These are phyloP conservation scores for Pleurotus tuoliensis DNA, from an alignment of 768 basidiomycete genomes.

Conservation along the genomic window DNA sequence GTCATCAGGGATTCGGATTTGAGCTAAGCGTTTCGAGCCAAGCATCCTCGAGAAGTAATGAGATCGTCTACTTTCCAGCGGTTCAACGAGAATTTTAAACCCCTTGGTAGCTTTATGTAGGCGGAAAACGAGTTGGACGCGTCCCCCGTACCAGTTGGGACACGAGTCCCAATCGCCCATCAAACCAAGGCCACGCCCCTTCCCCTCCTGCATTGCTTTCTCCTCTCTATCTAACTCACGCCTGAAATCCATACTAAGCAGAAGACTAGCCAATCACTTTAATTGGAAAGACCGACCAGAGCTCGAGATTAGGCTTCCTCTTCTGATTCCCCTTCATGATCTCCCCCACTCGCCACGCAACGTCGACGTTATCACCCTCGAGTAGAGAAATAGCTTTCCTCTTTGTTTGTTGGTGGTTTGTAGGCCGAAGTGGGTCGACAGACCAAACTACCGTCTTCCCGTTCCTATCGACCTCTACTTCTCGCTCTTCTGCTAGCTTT, in stretches of 20 bases:
- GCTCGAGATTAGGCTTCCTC: slow-evolving; percentile 14
- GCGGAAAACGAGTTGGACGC: slow-evolving; percentile 54
- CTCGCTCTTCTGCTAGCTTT: neutral
- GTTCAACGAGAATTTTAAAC: slow-evolving; percentile 46
- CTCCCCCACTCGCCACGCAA: slow-evolving; percentile 11
- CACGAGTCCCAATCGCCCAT: slow-evolving; percentile 49
- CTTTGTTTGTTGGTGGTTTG: slow-evolving; percentile 12
- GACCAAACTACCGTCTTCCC: neutral
- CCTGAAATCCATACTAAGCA: slow-evolving; percentile 23
- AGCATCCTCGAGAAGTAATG: slow-evolving; percentile 62
- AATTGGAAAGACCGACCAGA: slow-evolving; percentile 29
- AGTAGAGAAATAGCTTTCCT: slow-evolving; percentile 25
- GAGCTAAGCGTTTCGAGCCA: slow-evolving; percentile 61
- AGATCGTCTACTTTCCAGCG: slow-evolving; percentile 55
- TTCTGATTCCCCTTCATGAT: neutral
- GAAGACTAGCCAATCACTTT: neutral
- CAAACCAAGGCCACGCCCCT: slow-evolving; percentile 56
- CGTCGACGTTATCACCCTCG: slow-evolving; percentile 31
- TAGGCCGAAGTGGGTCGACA: slow-evolving; percentile 19
- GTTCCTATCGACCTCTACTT: slow-evolving; percentile 3
- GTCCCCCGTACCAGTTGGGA: slow-evolving; percentile 66
- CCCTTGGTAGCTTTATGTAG: slow-evolving; percentile 24
- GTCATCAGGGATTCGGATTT: slow-evolving; percentile 45
- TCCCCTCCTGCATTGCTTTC: slow-evolving; percentile 50
- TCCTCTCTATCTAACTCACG: slow-evolving; percentile 65